Conservation (phyloP, 805 yeast genomes). For the Sungouiella blattae region DNA sequence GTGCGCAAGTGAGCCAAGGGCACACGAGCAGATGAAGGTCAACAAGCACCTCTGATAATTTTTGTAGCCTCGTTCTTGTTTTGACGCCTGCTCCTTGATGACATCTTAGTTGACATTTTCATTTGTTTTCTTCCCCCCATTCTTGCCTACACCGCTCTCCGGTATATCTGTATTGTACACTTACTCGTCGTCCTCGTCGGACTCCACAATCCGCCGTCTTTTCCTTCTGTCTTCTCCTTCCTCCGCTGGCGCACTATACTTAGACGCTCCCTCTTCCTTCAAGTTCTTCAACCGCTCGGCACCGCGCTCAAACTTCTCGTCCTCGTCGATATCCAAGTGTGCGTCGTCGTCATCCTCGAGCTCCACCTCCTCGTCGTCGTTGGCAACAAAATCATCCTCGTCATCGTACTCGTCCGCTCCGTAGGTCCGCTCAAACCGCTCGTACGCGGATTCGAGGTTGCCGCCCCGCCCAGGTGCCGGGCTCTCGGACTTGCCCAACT, state of each 20-base stretch:
- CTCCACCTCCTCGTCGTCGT: constrained; percentile 39
- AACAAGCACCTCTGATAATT: no score
- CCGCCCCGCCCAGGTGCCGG: constrained; percentile 22
- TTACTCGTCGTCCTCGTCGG: constrained; percentile 51
- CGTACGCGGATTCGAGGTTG: constrained; percentile 35
- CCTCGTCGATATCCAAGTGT: constrained; percentile 42
- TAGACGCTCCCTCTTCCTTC: constrained; percentile 54
- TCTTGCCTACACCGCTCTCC: background rate
- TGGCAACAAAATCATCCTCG: constrained; percentile 43
- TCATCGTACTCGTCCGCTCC: constrained; percentile 36
- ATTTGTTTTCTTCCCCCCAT: background rate
- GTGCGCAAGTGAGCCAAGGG: no score
- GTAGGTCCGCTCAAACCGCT: constrained; percentile 35
- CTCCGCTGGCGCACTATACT: constrained; percentile 36
- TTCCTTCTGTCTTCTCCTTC: constrained; percentile 33
- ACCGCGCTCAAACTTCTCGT: constrained; percentile 48
- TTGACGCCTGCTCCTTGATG: background rate
- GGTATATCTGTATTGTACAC: no score
- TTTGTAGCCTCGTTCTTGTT: background rate
- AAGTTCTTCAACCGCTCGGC: constrained; percentile 57
- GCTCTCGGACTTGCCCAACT: constrained; percentile 45
- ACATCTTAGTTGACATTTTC: background rate
- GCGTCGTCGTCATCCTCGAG: constrained; percentile 31
- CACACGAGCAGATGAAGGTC: no score
- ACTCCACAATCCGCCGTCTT: constrained; percentile 47